Conservation (phyloP, 108 stramenopile species). For the Epipyxis sp. region DNA sequence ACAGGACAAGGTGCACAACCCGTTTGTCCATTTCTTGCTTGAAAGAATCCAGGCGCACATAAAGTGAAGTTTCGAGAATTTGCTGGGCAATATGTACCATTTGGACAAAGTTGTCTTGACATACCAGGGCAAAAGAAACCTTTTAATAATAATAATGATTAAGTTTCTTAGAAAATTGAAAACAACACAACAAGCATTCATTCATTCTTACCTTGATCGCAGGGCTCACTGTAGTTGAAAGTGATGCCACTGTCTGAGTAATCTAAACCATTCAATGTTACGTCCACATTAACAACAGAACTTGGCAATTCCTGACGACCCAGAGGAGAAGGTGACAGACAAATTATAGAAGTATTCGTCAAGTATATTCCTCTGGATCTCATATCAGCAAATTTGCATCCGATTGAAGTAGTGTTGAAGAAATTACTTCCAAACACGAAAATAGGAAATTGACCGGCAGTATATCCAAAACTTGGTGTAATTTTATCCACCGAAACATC, state of each 20-base stretch:
- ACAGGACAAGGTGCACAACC: conserved; percentile 66
- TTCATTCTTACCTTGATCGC: too few relatives aligned
- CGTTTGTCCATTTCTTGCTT: conserved; percentile 57
- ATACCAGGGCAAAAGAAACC: conserved; percentile 36
- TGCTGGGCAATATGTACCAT: conserved; percentile 44
- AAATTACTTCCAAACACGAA: conserved; percentile 58
- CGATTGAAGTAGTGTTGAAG: conserved; percentile 50
- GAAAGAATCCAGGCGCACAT: conserved; percentile 68
- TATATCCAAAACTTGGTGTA: conserved; percentile 35
- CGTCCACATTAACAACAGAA: conserved; percentile 46
- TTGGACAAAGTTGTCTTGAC: conserved; percentile 37
- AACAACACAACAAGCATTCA: too few relatives aligned
- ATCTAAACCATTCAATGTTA: conserved; percentile 62
- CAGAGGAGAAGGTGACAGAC: conserved; percentile 46
- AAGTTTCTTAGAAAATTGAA: too few relatives aligned
- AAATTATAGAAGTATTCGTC: conserved; percentile 35
- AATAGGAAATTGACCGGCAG: conserved; percentile 39
- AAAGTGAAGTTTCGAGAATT: conserved; percentile 63
- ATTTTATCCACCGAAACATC: conserved; percentile 37
- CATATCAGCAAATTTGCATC: conserved; percentile 45
- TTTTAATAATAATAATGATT: too few relatives aligned
- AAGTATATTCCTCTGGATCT: conserved; percentile 44
- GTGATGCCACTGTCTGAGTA: conserved; percentile 49
- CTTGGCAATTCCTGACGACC: conserved; percentile 21
- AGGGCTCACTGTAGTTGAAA: conserved; percentile 48